phyloP scores from a whole-genome alignment of 495 filamentous ascomycete species.

The Neurospora sp. region DNA sequence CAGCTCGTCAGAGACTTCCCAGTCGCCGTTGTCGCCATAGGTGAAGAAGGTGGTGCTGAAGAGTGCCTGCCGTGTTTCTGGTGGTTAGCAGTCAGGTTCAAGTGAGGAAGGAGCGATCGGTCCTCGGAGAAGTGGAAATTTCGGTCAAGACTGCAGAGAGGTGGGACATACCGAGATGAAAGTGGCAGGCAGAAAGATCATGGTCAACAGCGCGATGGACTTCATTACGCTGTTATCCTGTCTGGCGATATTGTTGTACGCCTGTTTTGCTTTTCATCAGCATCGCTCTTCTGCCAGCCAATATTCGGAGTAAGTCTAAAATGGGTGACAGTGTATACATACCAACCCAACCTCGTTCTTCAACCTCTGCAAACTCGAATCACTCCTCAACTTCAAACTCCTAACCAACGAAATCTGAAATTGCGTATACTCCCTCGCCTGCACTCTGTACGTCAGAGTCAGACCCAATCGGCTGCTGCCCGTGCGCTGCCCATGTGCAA shows the following conservation, averaged over 20 bases:
- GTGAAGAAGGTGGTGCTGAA: conserved; percentile 20
- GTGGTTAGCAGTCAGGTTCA: background rate
- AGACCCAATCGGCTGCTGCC: background rate
- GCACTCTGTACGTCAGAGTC: conserved; percentile 7
- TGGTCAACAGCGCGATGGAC: conserved; percentile 32
- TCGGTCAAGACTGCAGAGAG: background rate
- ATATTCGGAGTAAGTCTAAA: too few relatives aligned
- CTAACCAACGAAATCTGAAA: conserved; percentile 14
- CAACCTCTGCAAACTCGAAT: conserved; percentile 11
- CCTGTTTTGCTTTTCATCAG: background rate
- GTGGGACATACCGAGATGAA: conserved; percentile 18
- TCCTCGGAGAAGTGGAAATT: background rate
- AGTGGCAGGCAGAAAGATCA: conserved; percentile 33
- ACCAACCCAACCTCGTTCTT: conserved; percentile 14
- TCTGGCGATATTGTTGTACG: conserved; percentile 13
- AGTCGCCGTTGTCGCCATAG: conserved; percentile 6
- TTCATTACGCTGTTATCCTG: conserved; percentile 35
- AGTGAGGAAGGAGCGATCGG: background rate
- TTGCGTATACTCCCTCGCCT: conserved; percentile 9
- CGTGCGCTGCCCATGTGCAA: background rate
- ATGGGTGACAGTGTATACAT: background rate
- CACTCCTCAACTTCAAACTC: conserved; percentile 11
- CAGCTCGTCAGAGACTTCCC: conserved; percentile 8
- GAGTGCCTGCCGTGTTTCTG: conserved; percentile 1
- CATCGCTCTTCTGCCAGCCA: background rate